Percentiles rank a stretch among this genome's conserved stretches.
phyloP scores from a whole-genome alignment of 1,139 yeast species.

The Pneumocystis canis region DNA sequence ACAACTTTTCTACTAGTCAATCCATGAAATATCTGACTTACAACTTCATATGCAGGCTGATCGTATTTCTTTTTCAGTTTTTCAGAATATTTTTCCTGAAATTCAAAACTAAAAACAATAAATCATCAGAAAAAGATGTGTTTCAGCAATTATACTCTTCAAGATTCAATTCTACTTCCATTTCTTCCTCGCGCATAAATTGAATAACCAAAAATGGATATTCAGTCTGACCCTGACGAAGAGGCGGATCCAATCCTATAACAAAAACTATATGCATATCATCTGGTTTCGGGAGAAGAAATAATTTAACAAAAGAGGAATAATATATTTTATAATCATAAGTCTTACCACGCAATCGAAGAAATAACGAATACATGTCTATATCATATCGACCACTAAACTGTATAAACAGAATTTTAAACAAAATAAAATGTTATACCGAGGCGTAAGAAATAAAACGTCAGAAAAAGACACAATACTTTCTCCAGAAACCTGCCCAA shows the following conservation, averaged over 20 bases:
- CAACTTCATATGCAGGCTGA: slow-evolving; percentile 68
- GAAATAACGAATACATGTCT: slow-evolving; percentile 76
- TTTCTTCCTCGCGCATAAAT: slow-evolving; percentile 76
- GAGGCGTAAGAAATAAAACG: slow-evolving; percentile 80
- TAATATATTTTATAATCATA: slow-evolving; percentile 93
- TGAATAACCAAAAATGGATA: slow-evolving; percentile 87
- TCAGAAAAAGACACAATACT: slow-evolving; percentile 93
- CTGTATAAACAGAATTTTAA: not conserved
- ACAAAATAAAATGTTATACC: slow-evolving; percentile 14
- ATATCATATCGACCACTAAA: slow-evolving; percentile 89
- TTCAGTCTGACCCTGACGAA: slow-evolving; percentile 88
- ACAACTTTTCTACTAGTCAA: slow-evolving; percentile 74
- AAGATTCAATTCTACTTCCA: slow-evolving; percentile 76
- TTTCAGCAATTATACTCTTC: slow-evolving; percentile 37
- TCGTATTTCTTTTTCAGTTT: slow-evolving; percentile 65
- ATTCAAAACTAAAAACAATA: slow-evolving; percentile 27
- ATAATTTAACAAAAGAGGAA: slow-evolving; percentile 76
- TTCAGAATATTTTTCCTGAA: slow-evolving; percentile 55
- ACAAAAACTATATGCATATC: slow-evolving; percentile 79
- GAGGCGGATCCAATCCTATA: slow-evolving; percentile 86
- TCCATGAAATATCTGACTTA: slow-evolving; percentile 82
- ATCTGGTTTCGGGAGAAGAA: slow-evolving; percentile 86
- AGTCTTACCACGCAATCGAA: slow-evolving; percentile 91
- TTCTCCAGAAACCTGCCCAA: slow-evolving; percentile 90
- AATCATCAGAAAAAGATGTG: not conserved